Evolutionary conservation across 257 asterid genomes (phyloP).

Genomic region (Orobanche coerulescens): DNA sequence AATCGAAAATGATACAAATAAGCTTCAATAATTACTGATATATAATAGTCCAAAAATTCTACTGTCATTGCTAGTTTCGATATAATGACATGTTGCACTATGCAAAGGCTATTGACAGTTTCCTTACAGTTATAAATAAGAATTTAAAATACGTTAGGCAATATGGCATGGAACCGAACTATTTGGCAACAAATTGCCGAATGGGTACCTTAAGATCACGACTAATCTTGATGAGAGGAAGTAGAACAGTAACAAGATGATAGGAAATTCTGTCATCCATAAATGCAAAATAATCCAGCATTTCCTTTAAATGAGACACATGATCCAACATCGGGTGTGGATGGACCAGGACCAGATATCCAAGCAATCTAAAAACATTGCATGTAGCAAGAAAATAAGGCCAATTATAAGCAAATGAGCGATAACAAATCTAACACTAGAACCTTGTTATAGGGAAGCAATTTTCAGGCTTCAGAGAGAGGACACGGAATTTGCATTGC

Average conservation of each 20-base stretch:
- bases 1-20: background rate
- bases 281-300: constrained; percentile 77
- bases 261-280: constrained; percentile 55
- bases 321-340: constrained; percentile 65
- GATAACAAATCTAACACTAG: constrained; percentile 3
- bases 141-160: constrained; percentile 7
- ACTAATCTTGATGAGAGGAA: constrained; percentile 60
- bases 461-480: constrained; percentile 68
- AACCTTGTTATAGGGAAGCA: constrained; percentile 58
- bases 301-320: constrained; percentile 68
- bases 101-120: background rate
- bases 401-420: constrained; percentile 17
- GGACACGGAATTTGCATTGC: constrained; percentile 72
- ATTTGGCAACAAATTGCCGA: constrained; percentile 18
- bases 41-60: background rate
- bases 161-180: background rate
- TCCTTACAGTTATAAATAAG: too few relatives aligned
- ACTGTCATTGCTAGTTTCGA: background rate
- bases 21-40: background rate
- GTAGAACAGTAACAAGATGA: constrained; percentile 46
- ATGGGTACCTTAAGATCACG: constrained; percentile 62
- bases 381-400: constrained; percentile 9
- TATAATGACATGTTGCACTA: background rate
- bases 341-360: constrained; percentile 48
- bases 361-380: constrained; percentile 45